Evolutionary conservation across 148 eudicot genomes (phyloP), one percentile per base, ranked within the genome.

Genomic region (Polygonum aviculare): DNA sequence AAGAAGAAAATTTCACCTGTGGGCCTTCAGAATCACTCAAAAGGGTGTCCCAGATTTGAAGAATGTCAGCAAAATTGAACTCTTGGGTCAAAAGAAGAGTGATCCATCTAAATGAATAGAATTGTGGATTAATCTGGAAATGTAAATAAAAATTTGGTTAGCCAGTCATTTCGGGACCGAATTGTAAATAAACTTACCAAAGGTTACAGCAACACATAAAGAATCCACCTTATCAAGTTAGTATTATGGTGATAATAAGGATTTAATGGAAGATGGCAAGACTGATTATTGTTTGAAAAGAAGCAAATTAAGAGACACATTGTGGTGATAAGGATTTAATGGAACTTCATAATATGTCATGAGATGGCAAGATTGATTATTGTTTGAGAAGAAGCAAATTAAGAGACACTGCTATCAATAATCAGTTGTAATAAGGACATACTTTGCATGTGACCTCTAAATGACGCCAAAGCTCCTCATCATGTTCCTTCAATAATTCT

Each of bases 391-490:
- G 31, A 14, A 35, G 72, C 44, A 67, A 67, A 35, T 12, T 67
- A 35, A 33, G 45, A 35, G 72, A 67, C 15, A 36, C 44, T 63
- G 70, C 40, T 14, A 67, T 60, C 38, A 12, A 31, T 67, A 67
- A 14, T 67, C 35, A 67, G 72, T 36, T 36, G 72, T 6, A 35
- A 36, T 9, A 55, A 76, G 33, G 73, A 65, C 88, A 86, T 87
- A 93, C 98, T 85, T 96, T 93, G 77, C 97, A 91, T 70, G 98
- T 91, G 81, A 96, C 84, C 83, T 96, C 99, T 78, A 96, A 90
- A 84, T 96, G 99, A 44, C 99, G 98, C 98, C 99, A 96, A 33
- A 96, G 95, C 81, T 96, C 99, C 83, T 96, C 98, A 79, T 96
- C 99, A 76, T 96, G 97, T 76, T 93, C 94, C 81, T 88, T 96